Conservation (phyloP, 2,329 filamentous ascomycete species). For the Canariomyces notabilis region DNA sequence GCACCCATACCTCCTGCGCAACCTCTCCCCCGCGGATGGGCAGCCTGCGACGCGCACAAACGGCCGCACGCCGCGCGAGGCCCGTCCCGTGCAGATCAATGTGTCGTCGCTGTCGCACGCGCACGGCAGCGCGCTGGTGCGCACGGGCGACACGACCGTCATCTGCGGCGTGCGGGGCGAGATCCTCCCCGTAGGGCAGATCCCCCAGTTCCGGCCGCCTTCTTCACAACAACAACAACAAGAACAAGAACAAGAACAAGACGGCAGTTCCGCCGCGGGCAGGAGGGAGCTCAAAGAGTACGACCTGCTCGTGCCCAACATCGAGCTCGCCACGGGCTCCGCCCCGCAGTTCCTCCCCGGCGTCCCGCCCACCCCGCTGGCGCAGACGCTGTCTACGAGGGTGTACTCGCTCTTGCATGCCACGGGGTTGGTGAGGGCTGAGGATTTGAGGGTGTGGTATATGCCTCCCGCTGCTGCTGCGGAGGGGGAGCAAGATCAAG, state of each 20-base stretch:
- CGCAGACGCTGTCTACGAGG: constrained; percentile 79
- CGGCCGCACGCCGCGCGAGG: constrained; percentile 65
- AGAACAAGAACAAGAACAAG: constrained; percentile 25
- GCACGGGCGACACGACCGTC: constrained; percentile 85
- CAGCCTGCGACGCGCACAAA: constrained; percentile 64
- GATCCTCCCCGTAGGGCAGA: constrained; percentile 69
- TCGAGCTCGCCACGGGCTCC: constrained; percentile 87
- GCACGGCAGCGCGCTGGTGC: constrained; percentile 83
- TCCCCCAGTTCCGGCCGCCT: constrained; percentile 59
- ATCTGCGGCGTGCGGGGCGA: constrained; percentile 90
- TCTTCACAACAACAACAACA: constrained; percentile 27
- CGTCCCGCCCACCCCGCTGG: constrained; percentile 70
- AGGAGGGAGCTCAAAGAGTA: constrained; percentile 50
- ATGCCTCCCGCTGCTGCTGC: constrained; percentile 37
- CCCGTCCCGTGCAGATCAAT: constrained; percentile 71
- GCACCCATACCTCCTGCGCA: constrained; percentile 82
- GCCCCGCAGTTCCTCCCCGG: constrained; percentile 82
- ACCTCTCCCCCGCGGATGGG: constrained; percentile 60
- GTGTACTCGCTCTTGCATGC: constrained; percentile 72
- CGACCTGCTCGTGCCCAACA: constrained; percentile 83
- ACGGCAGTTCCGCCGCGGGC: background rate
- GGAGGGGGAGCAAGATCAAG: constrained; percentile 17
- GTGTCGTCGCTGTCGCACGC: constrained; percentile 81
- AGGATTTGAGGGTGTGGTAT: constrained; percentile 70
- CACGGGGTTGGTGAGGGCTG: constrained; percentile 59